phyloP scores from a whole-genome alignment of 1,139 yeast species.

The Hyphopichia pseudoburtonii region DNA sequence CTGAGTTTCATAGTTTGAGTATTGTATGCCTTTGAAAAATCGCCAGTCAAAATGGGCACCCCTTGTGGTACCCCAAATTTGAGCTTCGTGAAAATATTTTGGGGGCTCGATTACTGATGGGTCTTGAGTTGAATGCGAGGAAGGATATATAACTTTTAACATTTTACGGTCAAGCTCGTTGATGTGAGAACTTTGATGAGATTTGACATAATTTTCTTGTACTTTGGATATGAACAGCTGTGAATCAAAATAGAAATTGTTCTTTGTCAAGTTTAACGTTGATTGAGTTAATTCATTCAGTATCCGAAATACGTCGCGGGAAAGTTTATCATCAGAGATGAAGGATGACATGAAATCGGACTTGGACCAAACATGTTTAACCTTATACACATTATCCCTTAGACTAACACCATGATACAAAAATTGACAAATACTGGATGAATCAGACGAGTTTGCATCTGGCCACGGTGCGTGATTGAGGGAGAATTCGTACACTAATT shows the following conservation, averaged over 20 bases:
- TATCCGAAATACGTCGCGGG: constrained; percentile 7
- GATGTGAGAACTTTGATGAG: constrained; percentile 21
- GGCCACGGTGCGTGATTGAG: no score
- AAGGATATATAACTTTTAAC: constrained; percentile 32
- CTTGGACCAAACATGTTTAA: neutral
- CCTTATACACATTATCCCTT: neutral
- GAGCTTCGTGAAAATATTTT: constrained; percentile 23
- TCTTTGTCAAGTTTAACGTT: constrained; percentile 3
- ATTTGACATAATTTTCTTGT: constrained; percentile 8
- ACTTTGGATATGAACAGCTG: constrained; percentile 5
- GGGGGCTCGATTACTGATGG: neutral
- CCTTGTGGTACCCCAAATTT: constrained; percentile 8
- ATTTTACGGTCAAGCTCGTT: constrained; percentile 10
- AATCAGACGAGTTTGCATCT: neutral
- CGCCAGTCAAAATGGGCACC: constrained; percentile 28
- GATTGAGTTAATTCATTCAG: neutral
- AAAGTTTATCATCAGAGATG: constrained; percentile 3
- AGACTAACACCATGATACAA: neutral
- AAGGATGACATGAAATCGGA: constrained; percentile 1
- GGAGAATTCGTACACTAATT: neutral
- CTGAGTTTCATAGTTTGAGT: constrained; percentile 36
- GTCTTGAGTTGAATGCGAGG: no score
- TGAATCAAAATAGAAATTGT: constrained; percentile 12
- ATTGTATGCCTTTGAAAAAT: constrained; percentile 20
- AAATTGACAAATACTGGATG: neutral